Base-by-base conservation (phyloP, 2,329 filamentous ascomycete species). In the Trichophyton equinum region DNA sequence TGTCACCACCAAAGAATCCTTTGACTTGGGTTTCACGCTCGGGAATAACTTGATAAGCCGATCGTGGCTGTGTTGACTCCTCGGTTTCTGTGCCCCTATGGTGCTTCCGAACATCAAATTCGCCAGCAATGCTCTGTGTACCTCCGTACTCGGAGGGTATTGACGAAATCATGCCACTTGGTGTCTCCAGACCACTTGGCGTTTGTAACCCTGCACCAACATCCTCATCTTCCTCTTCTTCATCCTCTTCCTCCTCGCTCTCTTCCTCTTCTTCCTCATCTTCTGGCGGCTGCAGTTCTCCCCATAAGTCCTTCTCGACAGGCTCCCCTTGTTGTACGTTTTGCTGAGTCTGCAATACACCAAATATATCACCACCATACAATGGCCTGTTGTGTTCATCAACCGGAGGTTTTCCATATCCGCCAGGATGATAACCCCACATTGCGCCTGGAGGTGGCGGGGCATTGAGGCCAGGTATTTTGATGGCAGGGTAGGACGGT, bases 1-100 rank as follows among this genome's bases (percentile, higher is more conserved):
- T 87, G 71, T 97, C 92, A 68, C 89, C 91, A 67, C 94, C 94
- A 72, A 99, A 97, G 82, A 99, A 97, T 53, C 94, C 94, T 67
- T 91, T 87, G 4, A 89, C 85, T 58, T 87, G 85, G 22, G 91
- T 86, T 70, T 92, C 86, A 62, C 88, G 88, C 76, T 99, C 92
- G 9, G 90, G 90, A 22, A 99, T 82, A 56, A 99, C 86, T 20
- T 90, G 91, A 74, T 94, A 96, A 15, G 94, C 91, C 22, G 86
- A 86, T 65, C 89, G 85, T 6, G 88, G 88, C 42, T 83, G 78
- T 15, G 77, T 81, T 0, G 84, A 84, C 63, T 95, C 90, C 72
- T 96, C 91, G 0, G 91, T 95, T 68, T 96, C 91, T 62, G 85
- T 91, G 59, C 91, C 92, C 62, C 88, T 83, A 62, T 88, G 84